Conservation (phyloP, 306 rosid species). For the Cyamopsis tetragonoloba region DNA sequence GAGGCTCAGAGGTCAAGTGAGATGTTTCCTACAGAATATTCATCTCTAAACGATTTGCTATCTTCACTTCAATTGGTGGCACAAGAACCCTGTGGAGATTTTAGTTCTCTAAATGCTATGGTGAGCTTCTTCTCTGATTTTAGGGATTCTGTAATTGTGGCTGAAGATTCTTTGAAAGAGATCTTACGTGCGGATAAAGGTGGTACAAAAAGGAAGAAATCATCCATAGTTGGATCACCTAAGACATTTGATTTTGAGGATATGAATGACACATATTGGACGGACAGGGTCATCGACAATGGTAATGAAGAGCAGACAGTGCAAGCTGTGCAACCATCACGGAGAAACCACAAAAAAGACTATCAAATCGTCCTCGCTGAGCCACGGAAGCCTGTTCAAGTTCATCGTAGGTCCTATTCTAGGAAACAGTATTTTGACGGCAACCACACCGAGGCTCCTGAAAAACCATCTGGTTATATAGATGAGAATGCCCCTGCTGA, state of each 20-base stretch:
- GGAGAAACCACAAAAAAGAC: conserved; percentile 51
- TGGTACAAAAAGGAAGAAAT: conserved; percentile 59
- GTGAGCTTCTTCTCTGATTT: conserved; percentile 85
- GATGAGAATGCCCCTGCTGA: conserved; percentile 81
- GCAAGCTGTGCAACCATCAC: conserved; percentile 44
- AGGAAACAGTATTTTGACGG: conserved; percentile 60
- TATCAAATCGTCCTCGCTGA: conserved; percentile 42
- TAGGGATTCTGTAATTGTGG: conserved; percentile 53
- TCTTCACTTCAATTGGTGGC: conserved; percentile 67
- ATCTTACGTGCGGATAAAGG: conserved; percentile 34
- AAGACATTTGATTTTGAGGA: conserved; percentile 93
- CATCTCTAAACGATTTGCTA: conserved; percentile 64
- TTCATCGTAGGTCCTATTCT: conserved; percentile 59
- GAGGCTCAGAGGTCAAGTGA: conserved; percentile 41
- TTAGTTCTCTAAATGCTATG: conserved; percentile 35
- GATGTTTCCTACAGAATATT: conserved; percentile 44
- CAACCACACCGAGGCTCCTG: conserved; percentile 34
- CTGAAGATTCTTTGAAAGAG: conserved; percentile 41
- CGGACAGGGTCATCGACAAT: conserved; percentile 85
- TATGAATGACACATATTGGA: conserved; percentile 95
- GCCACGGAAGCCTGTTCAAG: conserved; percentile 56
- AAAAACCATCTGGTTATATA: conserved; percentile 63
- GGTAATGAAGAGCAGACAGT: conserved; percentile 68
- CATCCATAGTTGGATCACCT: conserved; percentile 36
- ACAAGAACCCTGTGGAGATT: conserved; percentile 55